These are phyloP conservation scores for Aulographum hederae DNA, from an alignment of 2,329 filamentous ascomycete species.

Conservation along the genomic window DNA sequence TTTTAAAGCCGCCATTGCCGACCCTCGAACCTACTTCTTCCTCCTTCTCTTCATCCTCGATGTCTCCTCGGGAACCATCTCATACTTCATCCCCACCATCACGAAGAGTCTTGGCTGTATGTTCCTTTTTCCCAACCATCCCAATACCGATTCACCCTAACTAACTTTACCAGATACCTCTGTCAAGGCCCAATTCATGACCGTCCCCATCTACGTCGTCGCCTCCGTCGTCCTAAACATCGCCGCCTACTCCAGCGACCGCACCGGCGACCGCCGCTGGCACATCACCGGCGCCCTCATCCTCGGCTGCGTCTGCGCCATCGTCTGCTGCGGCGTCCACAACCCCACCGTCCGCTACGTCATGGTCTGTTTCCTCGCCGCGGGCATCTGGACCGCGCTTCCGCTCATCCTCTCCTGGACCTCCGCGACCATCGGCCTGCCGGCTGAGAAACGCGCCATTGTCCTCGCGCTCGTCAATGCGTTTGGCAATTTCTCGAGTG, in stretches of 20 bases:
- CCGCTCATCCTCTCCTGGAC: conserved; percentile 26
- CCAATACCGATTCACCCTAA: too few species aligned
- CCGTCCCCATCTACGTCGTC: conserved; percentile 1
- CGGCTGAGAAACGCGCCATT: conserved; percentile 4
- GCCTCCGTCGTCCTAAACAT: neutral
- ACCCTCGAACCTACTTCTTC: neutral
- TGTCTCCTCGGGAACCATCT: neutral
- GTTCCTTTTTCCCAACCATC: too few species aligned
- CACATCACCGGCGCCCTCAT: neutral
- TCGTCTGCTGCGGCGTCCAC: conserved; percentile 16
- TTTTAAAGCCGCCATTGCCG: neutral
- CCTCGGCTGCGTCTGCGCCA: neutral
- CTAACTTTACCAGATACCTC: too few species aligned
- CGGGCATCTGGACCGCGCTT: conserved; percentile 35
- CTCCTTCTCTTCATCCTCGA: neutral
- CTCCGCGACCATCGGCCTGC: conserved; percentile 5
- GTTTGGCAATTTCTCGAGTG: conserved; percentile 24
- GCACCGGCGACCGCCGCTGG: neutral
- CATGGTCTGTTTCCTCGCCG: conserved; percentile 36
- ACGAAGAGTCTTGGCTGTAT: neutral
- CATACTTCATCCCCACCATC: neutral
- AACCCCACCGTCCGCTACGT: conserved; percentile 34
- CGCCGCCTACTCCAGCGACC: neutral
- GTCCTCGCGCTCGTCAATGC: conserved; percentile 6
- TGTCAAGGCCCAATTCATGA: neutral